Evolutionary conservation across 768 basidiomycete species (phyloP), one percentile per base, ranked within the genome.

Genomic region (Phanerodontia chrysosporium): DNA sequence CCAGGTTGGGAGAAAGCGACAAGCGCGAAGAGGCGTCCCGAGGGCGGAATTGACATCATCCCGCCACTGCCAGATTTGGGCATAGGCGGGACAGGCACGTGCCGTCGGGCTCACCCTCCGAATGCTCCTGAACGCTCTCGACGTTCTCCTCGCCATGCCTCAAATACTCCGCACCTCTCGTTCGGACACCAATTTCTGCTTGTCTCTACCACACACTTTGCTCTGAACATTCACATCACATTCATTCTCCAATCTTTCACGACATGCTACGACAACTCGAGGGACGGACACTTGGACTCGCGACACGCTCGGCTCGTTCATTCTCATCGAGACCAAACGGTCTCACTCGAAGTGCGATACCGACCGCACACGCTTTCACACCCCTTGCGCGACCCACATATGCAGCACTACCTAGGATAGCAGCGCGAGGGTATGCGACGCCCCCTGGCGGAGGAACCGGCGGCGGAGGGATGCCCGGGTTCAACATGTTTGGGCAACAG

Each of bases 381-480:
- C 51, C 52, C 6, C 12, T 53, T 9, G 14, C 35, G 7, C 35
- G 52, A 4, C 52, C 52, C n/a, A 14, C 32, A 6, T 7, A 35
- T 35, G 32, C 51, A 12, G 21, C 52, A 2, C 30, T 30, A 7
- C 36, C 25, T 24, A 35, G 36, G 32, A 14, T 35, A 12, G n/a
- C 13, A 30, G 61, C 61, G 21, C 73, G 81, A 12, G 58, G 71
- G 30, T 84, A 85, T 66, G 78, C 83, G 18, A 76, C 80, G 13
- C 83, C 80, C 4, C 73, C 77, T 12, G 72, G 75, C 48, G 70
- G 73, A 0, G 69, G 74, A 3, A 74, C 71, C 10, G 71, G 69
- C 5, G 72, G 70, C 25, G 81, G 80, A 14, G 83, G 85, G 2
- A 81, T 88, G 64, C 86, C 86, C 1, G 52, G 52, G 25, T 82